These are phyloP conservation scores for Colletotrichum sp. DNA, from an alignment of 2,329 filamentous ascomycete species.

Conservation along the genomic window DNA sequence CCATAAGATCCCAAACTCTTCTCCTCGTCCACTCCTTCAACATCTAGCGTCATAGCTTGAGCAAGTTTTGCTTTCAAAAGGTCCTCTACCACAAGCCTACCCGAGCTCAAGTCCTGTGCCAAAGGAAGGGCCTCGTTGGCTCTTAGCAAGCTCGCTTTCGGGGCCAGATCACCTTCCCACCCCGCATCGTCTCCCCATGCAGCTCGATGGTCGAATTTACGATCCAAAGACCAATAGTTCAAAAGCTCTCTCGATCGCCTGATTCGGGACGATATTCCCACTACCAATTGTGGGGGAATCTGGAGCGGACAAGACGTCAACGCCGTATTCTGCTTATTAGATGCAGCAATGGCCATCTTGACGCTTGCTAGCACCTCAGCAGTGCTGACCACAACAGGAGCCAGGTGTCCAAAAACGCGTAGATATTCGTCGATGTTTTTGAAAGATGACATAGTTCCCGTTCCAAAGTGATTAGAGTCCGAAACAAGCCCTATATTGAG, in stretches of 20 bases:
- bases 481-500: slow-evolving; percentile 15
- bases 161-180: background rate
- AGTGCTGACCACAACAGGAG: background rate
- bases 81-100: slow-evolving; percentile 33
- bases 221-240: slow-evolving; percentile 43
- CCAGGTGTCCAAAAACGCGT: slow-evolving; percentile 22
- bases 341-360: background rate
- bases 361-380: background rate
- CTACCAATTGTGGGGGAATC: background rate
- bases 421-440: slow-evolving; percentile 51
- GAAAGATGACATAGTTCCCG: slow-evolving; percentile 52
- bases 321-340: background rate
- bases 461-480: slow-evolving; percentile 49
- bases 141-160: background rate
- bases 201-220: slow-evolving; percentile 14
- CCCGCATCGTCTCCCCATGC: slow-evolving; percentile 10
- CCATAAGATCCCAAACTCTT: slow-evolving; percentile 23
- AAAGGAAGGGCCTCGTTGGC: slow-evolving; percentile 31
- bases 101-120: slow-evolving; percentile 31
- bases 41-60: background rate
- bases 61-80: slow-evolving; percentile 39
- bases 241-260: slow-evolving; percentile 38
- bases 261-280: slow-evolving; percentile 27
- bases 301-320: background rate
- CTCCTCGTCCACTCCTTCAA: slow-evolving; percentile 22